Evolutionary conservation across 148 eudicot species (phyloP).

Genomic region (Persicaria maculosa): DNA sequence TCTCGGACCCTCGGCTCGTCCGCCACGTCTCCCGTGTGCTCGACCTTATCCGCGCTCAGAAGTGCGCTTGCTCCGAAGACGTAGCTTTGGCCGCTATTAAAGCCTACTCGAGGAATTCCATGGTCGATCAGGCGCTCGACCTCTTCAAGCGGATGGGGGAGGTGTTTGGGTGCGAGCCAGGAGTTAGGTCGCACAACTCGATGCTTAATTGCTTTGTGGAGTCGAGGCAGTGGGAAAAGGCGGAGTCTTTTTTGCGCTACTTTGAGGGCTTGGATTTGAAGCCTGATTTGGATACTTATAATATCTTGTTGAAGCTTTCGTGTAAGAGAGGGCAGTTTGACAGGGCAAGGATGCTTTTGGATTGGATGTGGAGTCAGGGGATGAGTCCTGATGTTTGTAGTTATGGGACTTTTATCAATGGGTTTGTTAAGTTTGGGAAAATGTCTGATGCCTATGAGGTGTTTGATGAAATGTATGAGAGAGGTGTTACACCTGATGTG

Average conservation of each 20-base stretch:
- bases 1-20: slow-evolving; percentile 28
- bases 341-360: slow-evolving; percentile 42
- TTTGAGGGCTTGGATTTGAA: slow-evolving; percentile 35
- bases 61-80: slow-evolving; percentile 50
- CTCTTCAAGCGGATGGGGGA: slow-evolving; percentile 50
- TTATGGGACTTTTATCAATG: slow-evolving; percentile 60
- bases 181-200: slow-evolving; percentile 57
- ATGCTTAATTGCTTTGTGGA: slow-evolving; percentile 55
- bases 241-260: slow-evolving; percentile 45
- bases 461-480: slow-evolving; percentile 75
- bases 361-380: slow-evolving; percentile 42
- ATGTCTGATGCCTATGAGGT: slow-evolving; percentile 36
- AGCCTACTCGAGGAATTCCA: slow-evolving; percentile 40
- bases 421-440: slow-evolving; percentile 45
- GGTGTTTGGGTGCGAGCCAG: slow-evolving; percentile 63
- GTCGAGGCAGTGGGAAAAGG: slow-evolving; percentile 38
- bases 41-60: slow-evolving; percentile 37
- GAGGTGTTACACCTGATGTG: slow-evolving; percentile 57
- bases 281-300: slow-evolving; percentile 61
- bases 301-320: slow-evolving; percentile 57
- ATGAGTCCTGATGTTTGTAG: slow-evolving; percentile 55
- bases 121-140: slow-evolving; percentile 46
- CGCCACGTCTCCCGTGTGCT: slow-evolving; percentile 38
- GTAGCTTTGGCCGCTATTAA: slow-evolving; percentile 50
- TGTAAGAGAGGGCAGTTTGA: slow-evolving; percentile 46